phyloP scores from a whole-genome alignment of 108 stramenopile species.

The Epithemia pelagica region DNA sequence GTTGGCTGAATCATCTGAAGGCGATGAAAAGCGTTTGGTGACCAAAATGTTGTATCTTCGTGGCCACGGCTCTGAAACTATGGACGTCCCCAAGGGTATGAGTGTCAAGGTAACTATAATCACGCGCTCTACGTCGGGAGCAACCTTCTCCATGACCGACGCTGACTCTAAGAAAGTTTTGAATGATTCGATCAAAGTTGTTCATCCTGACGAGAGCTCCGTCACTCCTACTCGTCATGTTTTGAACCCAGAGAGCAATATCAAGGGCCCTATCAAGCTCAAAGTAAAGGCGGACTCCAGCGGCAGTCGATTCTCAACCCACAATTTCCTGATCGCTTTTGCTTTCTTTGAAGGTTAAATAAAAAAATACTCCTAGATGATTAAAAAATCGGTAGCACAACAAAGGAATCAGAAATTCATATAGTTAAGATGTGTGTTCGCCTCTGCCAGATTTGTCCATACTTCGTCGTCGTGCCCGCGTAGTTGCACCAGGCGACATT shows the following conservation, averaged over 20 bases:
- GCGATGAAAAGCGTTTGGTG: constrained; percentile 45
- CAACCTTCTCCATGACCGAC: constrained; percentile 50
- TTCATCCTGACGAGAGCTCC: constrained; percentile 26
- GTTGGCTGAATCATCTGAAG: constrained; percentile 19
- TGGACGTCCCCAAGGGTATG: constrained; percentile 44
- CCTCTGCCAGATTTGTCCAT: no score
- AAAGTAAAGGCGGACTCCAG: constrained; percentile 65
- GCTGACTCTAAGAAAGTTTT: constrained; percentile 35
- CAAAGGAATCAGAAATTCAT: no score
- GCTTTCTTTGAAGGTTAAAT: no score
- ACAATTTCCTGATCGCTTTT: constrained; percentile 49
- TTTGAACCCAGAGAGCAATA: constrained; percentile 49
- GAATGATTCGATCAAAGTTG: constrained; percentile 16
- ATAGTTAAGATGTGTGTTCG: no score
- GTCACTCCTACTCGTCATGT: constrained; percentile 37
- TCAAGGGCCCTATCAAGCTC: constrained; percentile 49
- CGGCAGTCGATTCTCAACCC: constrained; percentile 44
- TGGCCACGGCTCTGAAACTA: constrained; percentile 33
- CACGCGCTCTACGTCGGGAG: constrained; percentile 62
- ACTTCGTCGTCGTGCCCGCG: no score
- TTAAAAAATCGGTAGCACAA: no score
- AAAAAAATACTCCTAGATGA: no score
- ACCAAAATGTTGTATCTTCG: constrained; percentile 58
- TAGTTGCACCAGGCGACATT: no score
- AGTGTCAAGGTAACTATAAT: constrained; percentile 53